Percentiles rank a stretch among this genome's conserved stretches.
Conservation (phyloP, 805 yeast genomes). For the Isabelozyma heimii region DNA sequence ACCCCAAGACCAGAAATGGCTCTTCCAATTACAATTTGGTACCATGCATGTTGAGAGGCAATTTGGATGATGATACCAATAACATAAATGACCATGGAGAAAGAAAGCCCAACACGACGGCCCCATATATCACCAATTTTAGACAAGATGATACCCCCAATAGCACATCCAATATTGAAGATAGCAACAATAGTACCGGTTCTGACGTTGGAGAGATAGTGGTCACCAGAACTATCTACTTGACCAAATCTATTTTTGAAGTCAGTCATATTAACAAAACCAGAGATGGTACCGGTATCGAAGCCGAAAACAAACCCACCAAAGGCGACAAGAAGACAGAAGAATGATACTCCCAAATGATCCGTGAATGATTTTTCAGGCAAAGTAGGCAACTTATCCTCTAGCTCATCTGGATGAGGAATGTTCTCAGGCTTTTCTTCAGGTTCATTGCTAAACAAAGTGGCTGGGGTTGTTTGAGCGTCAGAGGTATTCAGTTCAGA, state of each 20-base stretch:
- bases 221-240: constrained; percentile 34
- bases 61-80: constrained; percentile 64
- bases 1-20: constrained; percentile 68
- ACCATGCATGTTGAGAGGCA: constrained; percentile 53
- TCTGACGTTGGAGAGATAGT: constrained; percentile 43
- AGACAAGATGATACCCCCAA: constrained; percentile 64
- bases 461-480: background rate
- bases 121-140: constrained; percentile 59
- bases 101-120: constrained; percentile 55
- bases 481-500: background rate
- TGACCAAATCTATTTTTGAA: constrained; percentile 54
- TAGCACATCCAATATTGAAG: constrained; percentile 69
- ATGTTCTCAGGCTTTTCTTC: background rate
- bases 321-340: constrained; percentile 62
- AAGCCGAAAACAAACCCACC: constrained; percentile 79
- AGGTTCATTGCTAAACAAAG: background rate
- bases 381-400: constrained; percentile 12
- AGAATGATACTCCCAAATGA: constrained; percentile 28
- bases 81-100: constrained; percentile 54
- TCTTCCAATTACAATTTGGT: constrained; percentile 64
- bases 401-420: constrained; percentile 1
- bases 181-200: constrained; percentile 53
- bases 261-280: constrained; percentile 64
- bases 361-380: constrained; percentile 34
- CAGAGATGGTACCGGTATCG: constrained; percentile 78